Conservation (phyloP, 164 flowering plant genomes). For the Liquidambar formosana region DNA sequence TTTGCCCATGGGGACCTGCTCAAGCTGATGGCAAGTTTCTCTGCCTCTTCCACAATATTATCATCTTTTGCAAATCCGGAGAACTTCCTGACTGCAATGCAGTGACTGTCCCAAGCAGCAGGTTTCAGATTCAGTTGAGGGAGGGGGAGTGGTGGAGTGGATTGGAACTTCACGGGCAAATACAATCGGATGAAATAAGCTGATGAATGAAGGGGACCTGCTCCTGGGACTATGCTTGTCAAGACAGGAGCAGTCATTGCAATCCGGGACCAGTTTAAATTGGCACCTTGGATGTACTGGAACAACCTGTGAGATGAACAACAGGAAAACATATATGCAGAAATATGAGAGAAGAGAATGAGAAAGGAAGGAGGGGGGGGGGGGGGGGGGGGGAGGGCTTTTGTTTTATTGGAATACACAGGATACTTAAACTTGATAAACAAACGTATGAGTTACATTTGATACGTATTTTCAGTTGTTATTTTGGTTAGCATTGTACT, state of each 20-base stretch:
- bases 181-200: constrained; percentile 59
- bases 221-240: constrained; percentile 72
- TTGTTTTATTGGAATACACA: too few relatives aligned
- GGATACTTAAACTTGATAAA: too few relatives aligned
- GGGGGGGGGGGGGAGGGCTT: too few relatives aligned
- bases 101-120: constrained; percentile 43
- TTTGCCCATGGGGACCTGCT: constrained; percentile 72
- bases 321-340: not conserved
- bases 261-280: constrained; percentile 62
- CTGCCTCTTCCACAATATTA: constrained; percentile 63
- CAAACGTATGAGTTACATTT: too few relatives aligned
- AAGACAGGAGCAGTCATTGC: constrained; percentile 66
- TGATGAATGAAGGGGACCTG: constrained; percentile 74
- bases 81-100: constrained; percentile 75
- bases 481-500: too few relatives aligned
- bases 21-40: constrained; percentile 71
- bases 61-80: constrained; percentile 74
- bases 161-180: constrained; percentile 69
- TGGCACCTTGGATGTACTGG: constrained; percentile 81
- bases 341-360: too few relatives aligned
- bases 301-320: constrained; percentile 48
- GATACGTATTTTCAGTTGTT: too few relatives aligned
- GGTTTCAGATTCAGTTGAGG: constrained; percentile 64
- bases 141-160: constrained; percentile 65
- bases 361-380: too few relatives aligned